These are phyloP conservation scores for Gyromitra esculenta DNA, from an alignment of 2,329 filamentous ascomycete genomes.

Conservation along the genomic window DNA sequence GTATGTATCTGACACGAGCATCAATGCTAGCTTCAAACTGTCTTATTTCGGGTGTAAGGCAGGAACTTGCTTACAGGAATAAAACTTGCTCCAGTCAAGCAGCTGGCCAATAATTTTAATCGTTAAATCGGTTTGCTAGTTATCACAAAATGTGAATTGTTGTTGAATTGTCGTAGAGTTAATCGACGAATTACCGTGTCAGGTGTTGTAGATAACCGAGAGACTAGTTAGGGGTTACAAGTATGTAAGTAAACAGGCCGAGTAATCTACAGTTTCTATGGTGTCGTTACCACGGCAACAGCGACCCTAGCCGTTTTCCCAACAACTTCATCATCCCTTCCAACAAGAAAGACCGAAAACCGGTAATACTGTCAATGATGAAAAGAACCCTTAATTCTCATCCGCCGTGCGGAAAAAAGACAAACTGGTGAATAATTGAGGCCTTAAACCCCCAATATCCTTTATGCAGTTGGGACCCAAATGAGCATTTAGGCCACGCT, in stretches of 20 bases:
- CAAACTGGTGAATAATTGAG: neutral
- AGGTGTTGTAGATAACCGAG: neutral
- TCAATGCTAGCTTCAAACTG: neutral
- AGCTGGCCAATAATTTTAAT: neutral
- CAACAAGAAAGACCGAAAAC: neutral
- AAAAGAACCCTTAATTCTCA: neutral
- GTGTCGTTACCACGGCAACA: slow-evolving; percentile 29
- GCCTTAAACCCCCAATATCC: neutral
- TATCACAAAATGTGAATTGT: neutral
- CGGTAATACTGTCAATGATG: neutral
- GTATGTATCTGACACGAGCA: neutral
- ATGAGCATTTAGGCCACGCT: no score
- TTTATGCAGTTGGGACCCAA: neutral
- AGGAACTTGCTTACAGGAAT: neutral
- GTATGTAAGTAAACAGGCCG: slow-evolving; percentile 21
- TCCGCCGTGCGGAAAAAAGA: neutral
- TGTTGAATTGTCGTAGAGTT: neutral
- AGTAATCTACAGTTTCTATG: neutral
- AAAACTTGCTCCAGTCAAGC: neutral
- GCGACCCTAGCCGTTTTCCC: slow-evolving; percentile 3
- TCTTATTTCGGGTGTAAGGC: neutral
- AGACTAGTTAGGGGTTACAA: slow-evolving; percentile 1
- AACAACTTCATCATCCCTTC: slow-evolving; percentile 11
- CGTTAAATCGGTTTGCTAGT: neutral
- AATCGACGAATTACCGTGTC: neutral